A percentile compares a stretch with the other conserved stretches of the same genome.
Evolutionary conservation across 73 alveolate species (phyloP).

Genomic region (Paraurostyla sp.): DNA sequence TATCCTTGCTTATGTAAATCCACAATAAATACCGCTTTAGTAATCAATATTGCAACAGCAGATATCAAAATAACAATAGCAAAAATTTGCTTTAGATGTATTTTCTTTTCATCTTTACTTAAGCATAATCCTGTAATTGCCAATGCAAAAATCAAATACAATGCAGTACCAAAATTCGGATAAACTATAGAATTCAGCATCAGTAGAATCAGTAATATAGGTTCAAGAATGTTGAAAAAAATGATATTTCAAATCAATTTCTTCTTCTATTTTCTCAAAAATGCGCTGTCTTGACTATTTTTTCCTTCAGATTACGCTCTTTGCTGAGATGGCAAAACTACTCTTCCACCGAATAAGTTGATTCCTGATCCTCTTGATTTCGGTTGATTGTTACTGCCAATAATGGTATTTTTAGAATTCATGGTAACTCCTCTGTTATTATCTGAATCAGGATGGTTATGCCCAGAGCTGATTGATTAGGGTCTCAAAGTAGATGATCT

Average conservation of each 20-base stretch:
- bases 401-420: constrained; percentile 22
- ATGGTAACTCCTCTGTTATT: background rate
- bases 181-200: constrained; percentile 13
- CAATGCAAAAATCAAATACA: constrained; percentile 2
- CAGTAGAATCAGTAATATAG: background rate
- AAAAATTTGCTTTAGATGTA: background rate
- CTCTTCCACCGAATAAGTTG: background rate
- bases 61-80: background rate
- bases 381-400: constrained; percentile 26
- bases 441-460: background rate
- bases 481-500: constrained; percentile 16
- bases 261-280: constrained; percentile 16
- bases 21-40: constrained; percentile 3
- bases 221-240: background rate
- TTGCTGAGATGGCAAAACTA: background rate
- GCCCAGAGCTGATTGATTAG: background rate
- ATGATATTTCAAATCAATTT: background rate
- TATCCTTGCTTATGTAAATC: background rate
- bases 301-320: constrained; percentile 29
- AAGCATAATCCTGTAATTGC: constrained; percentile 1
- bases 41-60: constrained; percentile 19
- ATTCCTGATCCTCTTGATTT: constrained; percentile 14
- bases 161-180: constrained; percentile 43
- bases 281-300: background rate
- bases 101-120: background rate